Evolutionary conservation across 2,329 filamentous ascomycete genomes (phyloP).

Genomic region (Plenodomus lindquistii): DNA sequence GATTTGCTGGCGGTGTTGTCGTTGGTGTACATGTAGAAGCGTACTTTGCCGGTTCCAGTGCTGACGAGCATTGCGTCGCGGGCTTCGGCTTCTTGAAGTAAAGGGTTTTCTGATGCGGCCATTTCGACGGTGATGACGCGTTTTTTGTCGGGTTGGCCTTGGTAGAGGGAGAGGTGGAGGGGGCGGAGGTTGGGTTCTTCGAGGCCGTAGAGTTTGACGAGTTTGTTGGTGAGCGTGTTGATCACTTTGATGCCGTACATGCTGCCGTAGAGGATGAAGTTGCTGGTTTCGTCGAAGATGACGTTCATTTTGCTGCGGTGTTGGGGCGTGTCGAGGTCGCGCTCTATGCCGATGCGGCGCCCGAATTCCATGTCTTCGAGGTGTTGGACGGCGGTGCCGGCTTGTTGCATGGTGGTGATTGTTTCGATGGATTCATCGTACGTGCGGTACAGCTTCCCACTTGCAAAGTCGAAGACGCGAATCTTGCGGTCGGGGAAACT

Average conservation of each 20-base stretch:
- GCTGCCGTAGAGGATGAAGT: constrained; percentile 94
- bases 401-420: constrained; percentile 92
- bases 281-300: constrained; percentile 91
- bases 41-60: constrained; percentile 82
- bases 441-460: constrained; percentile 84
- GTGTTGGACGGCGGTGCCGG: constrained; percentile 78
- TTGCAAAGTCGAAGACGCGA: constrained; percentile 88
- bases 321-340: constrained; percentile 74
- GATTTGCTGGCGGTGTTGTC: constrained; percentile 62
- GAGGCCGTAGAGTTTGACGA: constrained; percentile 86
- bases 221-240: constrained; percentile 91
- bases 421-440: constrained; percentile 94
- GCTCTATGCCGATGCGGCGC: constrained; percentile 80
- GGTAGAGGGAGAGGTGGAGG: constrained; percentile 83
- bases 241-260: constrained; percentile 92
- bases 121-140: constrained; percentile 92
- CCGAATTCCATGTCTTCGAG: constrained; percentile 93
- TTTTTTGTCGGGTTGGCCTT: constrained; percentile 94
- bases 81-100: constrained; percentile 87
- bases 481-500: constrained; percentile 94
- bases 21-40: constrained; percentile 99
- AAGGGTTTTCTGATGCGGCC: constrained; percentile 91
- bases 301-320: constrained; percentile 77
- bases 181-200: constrained; percentile 86
- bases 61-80: constrained; percentile 86